Evolutionary conservation across 768 basidiomycete genomes (phyloP), one percentile per base, ranked within the genome.

Genomic region (Russula vinacea): DNA sequence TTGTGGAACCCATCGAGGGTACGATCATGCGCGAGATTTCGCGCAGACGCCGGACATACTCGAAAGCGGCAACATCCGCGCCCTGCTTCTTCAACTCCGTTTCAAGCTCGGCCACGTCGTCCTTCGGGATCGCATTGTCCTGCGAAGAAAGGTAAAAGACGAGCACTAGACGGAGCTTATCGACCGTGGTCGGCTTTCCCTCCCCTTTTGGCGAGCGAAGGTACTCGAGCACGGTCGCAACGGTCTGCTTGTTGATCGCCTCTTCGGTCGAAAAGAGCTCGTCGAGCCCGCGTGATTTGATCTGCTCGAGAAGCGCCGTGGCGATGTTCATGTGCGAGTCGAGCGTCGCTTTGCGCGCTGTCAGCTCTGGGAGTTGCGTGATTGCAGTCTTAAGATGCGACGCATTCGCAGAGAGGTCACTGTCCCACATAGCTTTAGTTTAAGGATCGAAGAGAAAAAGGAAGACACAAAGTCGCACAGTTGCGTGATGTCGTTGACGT

Each of bases 271-370:
- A 94, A 78, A 97, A 98, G n/a, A 99, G 80, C 71, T 96, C 96
- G 74, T 99, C 97, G 37, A 99, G 81, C 4, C 92, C 93, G 40
- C 97, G 85, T 63, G 87, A 87, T 78, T 98, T 98, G 78, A 99
- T 97, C 42, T 97, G 88, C 73, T 96, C 94, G 33, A 99, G 78
- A 11, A 99, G 77, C 19, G 95, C 90, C 14, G 95, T 97, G 42
- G 96, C 96, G 61, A 99, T 96, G 76, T 98, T 98, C 95, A 99
- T 98, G 73, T 99, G 97, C 3, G 95, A 94, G 74, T 99, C 97
- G 29, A 99, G 83, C 1, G 92, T 95, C 37, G 94, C 92, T 71
- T 99, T 99, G 47, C 97, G 85, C 4, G 97, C 94, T 5, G 96
- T 98, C 56, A 99, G 79, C 73, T 98, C 97, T 1, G 97, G 97